phyloP scores from a whole-genome alignment of 106 monocot genomes.

The Phalaenopsis aphrodite region DNA sequence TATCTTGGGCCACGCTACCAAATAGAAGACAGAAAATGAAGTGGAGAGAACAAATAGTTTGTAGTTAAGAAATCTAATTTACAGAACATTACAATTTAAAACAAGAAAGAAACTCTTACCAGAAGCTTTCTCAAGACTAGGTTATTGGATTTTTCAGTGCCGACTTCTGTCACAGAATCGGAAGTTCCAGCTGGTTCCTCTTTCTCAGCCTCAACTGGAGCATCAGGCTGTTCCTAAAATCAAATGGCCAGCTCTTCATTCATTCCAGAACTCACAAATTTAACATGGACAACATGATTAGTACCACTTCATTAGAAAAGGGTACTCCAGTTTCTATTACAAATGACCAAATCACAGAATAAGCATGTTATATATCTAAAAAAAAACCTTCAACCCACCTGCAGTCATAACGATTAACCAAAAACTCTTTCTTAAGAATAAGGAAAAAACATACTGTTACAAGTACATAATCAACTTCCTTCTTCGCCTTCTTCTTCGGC shows the following conservation, averaged over 20 bases:
- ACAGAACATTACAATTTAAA: slow-evolving; percentile 1
- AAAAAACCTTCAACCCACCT: neutral
- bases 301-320: neutral
- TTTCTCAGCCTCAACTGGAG: neutral
- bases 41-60: neutral
- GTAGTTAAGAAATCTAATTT: neutral
- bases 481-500: slow-evolving; percentile 19
- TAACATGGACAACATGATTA: neutral
- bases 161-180: slow-evolving; percentile 30
- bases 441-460: slow-evolving; percentile 12
- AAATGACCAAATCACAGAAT: neutral
- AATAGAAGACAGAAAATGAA: neutral
- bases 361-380: neutral
- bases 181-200: slow-evolving; percentile 16
- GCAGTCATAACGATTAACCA: neutral
- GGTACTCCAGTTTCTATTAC: neutral
- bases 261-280: neutral
- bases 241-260: neutral
- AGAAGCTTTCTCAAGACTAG: slow-evolving; percentile 77
- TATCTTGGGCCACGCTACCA: slow-evolving; percentile 81
- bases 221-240: slow-evolving; percentile 6
- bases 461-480: slow-evolving; percentile 9
- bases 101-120: slow-evolving; percentile 35
- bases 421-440: neutral
- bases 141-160: slow-evolving; percentile 39